Percentiles rank a stretch among this genome's conserved stretches.
These are phyloP conservation scores for Monosporozyma unispora DNA, from an alignment of 805 yeast genomes.

Conservation along the genomic window DNA sequence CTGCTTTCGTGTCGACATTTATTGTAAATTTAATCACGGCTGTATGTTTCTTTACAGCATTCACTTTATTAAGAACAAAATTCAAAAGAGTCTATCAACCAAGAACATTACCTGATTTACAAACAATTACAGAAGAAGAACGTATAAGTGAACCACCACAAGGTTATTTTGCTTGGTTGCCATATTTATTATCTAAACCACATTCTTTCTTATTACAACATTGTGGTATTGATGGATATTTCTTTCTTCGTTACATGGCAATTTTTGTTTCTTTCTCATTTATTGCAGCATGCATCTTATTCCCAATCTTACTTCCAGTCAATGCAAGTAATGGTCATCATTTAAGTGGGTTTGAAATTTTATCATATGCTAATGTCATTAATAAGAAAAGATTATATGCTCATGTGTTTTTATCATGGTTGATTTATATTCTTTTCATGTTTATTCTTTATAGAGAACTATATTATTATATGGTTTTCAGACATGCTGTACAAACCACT, in stretches of 20 bases:
- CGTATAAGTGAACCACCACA: slow-evolving; percentile 56
- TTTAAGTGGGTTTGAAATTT: slow-evolving; percentile 50
- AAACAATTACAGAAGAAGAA: slow-evolving; percentile 34
- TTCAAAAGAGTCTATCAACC: slow-evolving; percentile 76
- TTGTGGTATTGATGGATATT: slow-evolving; percentile 68
- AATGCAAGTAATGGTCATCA: slow-evolving; percentile 61
- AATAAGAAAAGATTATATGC: slow-evolving; percentile 62
- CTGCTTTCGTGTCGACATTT: slow-evolving; percentile 67
- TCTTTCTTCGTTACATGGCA: slow-evolving; percentile 56
- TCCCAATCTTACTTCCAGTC: slow-evolving; percentile 67
- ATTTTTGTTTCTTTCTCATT: slow-evolving; percentile 45
- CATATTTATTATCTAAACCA: slow-evolving; percentile 42
- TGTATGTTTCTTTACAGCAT: slow-evolving; percentile 48
- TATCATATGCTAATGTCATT: slow-evolving; percentile 54
- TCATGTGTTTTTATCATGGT: slow-evolving; percentile 69
- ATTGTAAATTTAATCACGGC: slow-evolving; percentile 55
- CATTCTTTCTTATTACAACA: slow-evolving; percentile 58
- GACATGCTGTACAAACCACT: slow-evolving; percentile 66
- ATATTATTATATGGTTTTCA: slow-evolving; percentile 57
- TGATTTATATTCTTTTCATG: slow-evolving; percentile 55
- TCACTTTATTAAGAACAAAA: slow-evolving; percentile 54
- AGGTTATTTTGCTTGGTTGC: slow-evolving; percentile 56
- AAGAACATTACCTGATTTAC: slow-evolving; percentile 41
- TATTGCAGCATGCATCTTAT: slow-evolving; percentile 44
- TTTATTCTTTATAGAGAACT: slow-evolving; percentile 67